Percentiles rank a stretch among this genome's conserved stretches.
Conservation (phyloP, 768 basidiomycete species). For the Pleurotus salmoneostramineus region DNA sequence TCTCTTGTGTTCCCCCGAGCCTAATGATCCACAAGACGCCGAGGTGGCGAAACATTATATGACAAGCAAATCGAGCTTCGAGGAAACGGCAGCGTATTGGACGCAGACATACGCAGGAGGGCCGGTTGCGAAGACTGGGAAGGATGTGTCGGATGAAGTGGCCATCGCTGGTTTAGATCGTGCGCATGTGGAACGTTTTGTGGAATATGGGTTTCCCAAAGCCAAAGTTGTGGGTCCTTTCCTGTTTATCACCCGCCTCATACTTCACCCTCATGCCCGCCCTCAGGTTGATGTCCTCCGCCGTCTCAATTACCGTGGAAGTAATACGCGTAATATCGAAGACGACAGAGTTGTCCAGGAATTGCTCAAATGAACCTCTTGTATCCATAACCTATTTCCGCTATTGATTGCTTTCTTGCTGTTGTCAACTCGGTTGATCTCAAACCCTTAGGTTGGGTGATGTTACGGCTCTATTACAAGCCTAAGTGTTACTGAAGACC, state of each 20-base stretch:
- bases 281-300: slow-evolving; percentile 82
- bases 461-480: background rate
- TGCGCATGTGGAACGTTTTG: slow-evolving; percentile 83
- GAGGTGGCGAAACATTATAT: slow-evolving; percentile 98
- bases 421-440: background rate
- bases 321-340: slow-evolving; percentile 73
- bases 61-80: slow-evolving; percentile 82
- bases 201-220: slow-evolving; percentile 77
- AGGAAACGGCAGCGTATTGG: slow-evolving; percentile 93
- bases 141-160: slow-evolving; percentile 54
- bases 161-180: slow-evolving; percentile 81
- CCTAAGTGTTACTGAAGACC: too few relatives aligned
- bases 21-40: slow-evolving; percentile 95
- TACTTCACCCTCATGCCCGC: background rate
- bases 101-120: slow-evolving; percentile 88
- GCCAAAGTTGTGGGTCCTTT: slow-evolving; percentile 64
- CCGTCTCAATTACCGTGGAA: slow-evolving; percentile 82
- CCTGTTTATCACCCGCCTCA: background rate
- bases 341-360: slow-evolving; percentile 88
- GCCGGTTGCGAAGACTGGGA: slow-evolving; percentile 39
- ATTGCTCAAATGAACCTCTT: slow-evolving; percentile 51
- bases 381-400: background rate
- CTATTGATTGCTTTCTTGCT: background rate
- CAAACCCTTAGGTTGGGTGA: background rate
- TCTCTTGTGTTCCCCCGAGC: slow-evolving; percentile 89